phyloP scores from a whole-genome alignment of 1,284 basidiomycete genomes.

The Agroathelia rolfsii region DNA sequence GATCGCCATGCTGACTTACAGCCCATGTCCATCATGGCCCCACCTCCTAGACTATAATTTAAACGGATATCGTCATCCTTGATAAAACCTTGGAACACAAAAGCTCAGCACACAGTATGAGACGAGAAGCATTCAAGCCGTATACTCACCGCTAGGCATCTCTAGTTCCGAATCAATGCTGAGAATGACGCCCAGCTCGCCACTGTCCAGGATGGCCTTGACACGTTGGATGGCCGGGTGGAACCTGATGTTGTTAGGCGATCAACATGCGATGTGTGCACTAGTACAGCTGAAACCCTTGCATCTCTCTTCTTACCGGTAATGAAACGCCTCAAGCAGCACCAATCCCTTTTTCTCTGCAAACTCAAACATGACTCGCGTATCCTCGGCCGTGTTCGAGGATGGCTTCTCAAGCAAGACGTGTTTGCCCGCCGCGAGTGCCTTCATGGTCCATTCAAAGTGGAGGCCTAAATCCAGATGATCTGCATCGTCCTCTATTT shows the following conservation, averaged over 20 bases:
- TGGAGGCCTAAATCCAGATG: too few species aligned
- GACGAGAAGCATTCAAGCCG: too few species aligned
- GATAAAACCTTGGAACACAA: conserved; percentile 30
- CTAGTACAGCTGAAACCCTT: conserved; percentile 27
- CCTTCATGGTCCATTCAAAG: conserved; percentile 72
- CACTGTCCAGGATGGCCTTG: conserved; percentile 41
- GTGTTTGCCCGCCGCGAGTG: conserved; percentile 60
- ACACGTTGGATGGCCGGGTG: conserved; percentile 48
- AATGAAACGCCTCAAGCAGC: conserved; percentile 56
- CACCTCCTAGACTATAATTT: conserved; percentile 52
- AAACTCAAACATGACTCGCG: conserved; percentile 40
- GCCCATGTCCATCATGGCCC: conserved; percentile 59
- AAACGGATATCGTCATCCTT: conserved; percentile 42
- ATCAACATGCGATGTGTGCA: too few species aligned
- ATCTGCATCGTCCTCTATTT: too few species aligned
- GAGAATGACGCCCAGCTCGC: conserved; percentile 40
- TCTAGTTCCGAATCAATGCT: conserved; percentile 26
- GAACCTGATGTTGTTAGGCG: conserved; percentile 43
- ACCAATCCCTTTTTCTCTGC: conserved; percentile 44
- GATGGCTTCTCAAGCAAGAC: conserved; percentile 66
- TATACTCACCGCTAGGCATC: too few species aligned
- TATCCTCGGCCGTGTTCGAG: conserved; percentile 50
- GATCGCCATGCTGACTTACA: conserved; percentile 35
- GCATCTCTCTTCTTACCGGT: conserved; percentile 32
- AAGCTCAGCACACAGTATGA: too few species aligned